Conservation (phyloP, 2,329 filamentous ascomycete genomes). For the Leptodontidium sp. region DNA sequence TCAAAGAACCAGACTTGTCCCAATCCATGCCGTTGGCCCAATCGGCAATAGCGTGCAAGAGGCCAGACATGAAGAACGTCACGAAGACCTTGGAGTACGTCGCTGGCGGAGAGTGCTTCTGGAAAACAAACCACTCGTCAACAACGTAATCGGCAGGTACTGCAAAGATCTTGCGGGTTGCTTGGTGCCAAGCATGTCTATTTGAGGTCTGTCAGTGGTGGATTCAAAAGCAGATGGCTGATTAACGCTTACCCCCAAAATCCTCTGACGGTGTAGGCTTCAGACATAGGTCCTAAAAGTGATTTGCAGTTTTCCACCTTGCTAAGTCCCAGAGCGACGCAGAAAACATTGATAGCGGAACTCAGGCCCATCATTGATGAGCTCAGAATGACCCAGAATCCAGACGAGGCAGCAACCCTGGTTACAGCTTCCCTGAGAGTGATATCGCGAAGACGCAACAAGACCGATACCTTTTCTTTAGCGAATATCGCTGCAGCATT, state of each 20-base stretch:
- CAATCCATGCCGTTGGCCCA: constrained; percentile 32
- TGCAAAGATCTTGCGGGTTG: constrained; percentile 16
- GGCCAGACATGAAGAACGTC: constrained; percentile 45
- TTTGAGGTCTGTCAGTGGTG: not conserved
- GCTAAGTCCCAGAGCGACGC: constrained; percentile 6
- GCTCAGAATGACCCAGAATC: constrained; percentile 16
- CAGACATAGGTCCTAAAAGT: constrained; percentile 19
- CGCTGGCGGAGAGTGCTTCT: constrained; percentile 30
- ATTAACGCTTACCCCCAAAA: constrained; percentile 27
- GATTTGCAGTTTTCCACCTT: constrained; percentile 20
- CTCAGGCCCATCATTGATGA: not conserved
- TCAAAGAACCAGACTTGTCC: constrained; percentile 33
- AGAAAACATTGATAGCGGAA: constrained; percentile 2
- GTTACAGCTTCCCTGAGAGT: not conserved
- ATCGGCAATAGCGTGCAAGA: constrained; percentile 40
- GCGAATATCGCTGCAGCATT: constrained; percentile 4
- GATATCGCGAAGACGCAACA: constrained; percentile 7
- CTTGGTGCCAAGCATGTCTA: constrained; percentile 24
- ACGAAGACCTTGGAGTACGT: constrained; percentile 44
- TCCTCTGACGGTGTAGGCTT: constrained; percentile 23
- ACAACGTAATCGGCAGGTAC: constrained; percentile 8
- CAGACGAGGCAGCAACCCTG: constrained; percentile 15
- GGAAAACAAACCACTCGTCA: constrained; percentile 18
- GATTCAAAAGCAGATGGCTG: not conserved
- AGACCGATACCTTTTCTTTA: not conserved